Evolutionary conservation across 2,329 filamentous ascomycete species (phyloP), one percentile per base, ranked within the genome.

Genomic region (Fusarium transvaalense): DNA sequence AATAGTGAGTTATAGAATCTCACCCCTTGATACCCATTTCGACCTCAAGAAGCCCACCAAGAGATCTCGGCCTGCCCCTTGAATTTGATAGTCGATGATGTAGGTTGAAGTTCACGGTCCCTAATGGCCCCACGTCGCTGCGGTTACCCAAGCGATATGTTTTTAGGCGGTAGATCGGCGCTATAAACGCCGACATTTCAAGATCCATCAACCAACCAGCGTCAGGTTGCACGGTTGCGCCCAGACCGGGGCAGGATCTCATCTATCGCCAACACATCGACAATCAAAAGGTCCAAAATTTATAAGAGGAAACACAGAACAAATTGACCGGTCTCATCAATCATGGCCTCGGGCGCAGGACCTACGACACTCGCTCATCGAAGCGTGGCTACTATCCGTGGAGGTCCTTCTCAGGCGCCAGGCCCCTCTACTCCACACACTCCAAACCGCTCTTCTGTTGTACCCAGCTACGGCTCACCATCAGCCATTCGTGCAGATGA

Each of bases 401-500:
- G 80, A 58, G 80, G 78, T 59, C 77, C 80, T 64, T 74, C 76
- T 48, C 79, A 77, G 60, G 71, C 72, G 56, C 59, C 71, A 50
- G 75, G 75, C 25, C 76, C 80, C 13, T 78, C 82, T 39, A 84
- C 82, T 60, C 89, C 90, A 48, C 87, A 88, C 69, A 92, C 91
- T 10, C 90, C 88, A 57, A 77, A 85, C 68, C 82, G 86, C 66
- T 77, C 82, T 63, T 77, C 82, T 74, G 79, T 87, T 72, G 76
- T 89, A 32, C 81, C 88, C 48, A 78, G 83, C 32, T 87, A 89
- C 75, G 84, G 88, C 69, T 86, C 87, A 45, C 83, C 88, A 69
- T 86, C 88, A 62, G 79, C 88, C 74, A 78, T 92, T 71, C 84
- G 89, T 74, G 82, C 90, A 74, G 94, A 97, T 73, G 96, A 99